phyloP scores from a whole-genome alignment of 164 flowering plant genomes.

The Buxus sempervirens region DNA sequence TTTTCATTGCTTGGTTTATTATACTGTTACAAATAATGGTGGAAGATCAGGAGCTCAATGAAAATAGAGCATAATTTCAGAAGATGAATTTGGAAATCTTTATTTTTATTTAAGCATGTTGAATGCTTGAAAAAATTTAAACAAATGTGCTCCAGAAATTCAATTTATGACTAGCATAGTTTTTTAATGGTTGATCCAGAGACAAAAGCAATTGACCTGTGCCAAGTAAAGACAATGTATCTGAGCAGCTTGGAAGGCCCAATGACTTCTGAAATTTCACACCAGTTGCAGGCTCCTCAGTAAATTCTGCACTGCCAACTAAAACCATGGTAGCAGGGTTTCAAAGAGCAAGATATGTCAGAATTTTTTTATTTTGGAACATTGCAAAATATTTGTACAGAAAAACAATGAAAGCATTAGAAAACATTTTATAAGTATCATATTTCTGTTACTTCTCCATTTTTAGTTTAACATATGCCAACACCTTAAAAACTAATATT shows the following conservation, averaged over 20 bases:
- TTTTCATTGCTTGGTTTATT: neutral
- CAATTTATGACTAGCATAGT: neutral
- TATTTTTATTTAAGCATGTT: neutral
- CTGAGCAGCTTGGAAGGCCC: constrained; percentile 66
- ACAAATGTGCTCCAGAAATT: neutral
- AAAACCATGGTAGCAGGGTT: constrained; percentile 10
- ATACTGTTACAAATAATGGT: neutral
- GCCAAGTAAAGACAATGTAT: constrained; percentile 62
- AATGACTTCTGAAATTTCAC: constrained; percentile 62
- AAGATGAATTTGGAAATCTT: neutral
- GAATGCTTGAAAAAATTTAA: neutral
- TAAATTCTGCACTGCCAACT: constrained; percentile 45
- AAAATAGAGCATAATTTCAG: neutral
- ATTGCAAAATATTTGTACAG: neutral
- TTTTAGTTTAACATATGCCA: too few species aligned
- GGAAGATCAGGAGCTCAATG: neutral
- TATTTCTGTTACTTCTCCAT: neutral
- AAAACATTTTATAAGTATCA: neutral
- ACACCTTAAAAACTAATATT: too few species aligned
- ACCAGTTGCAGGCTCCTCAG: constrained; percentile 63
- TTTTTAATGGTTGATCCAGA: neutral
- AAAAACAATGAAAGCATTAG: neutral
- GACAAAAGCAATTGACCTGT: constrained; percentile 49
- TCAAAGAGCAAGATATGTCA: neutral
- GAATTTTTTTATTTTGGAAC: neutral